Percentiles rank a stretch among this genome's conserved stretches.
These are phyloP conservation scores for Curvularia eragrostidis DNA, from an alignment of 2,329 filamentous ascomycete genomes.

Conservation along the genomic window DNA sequence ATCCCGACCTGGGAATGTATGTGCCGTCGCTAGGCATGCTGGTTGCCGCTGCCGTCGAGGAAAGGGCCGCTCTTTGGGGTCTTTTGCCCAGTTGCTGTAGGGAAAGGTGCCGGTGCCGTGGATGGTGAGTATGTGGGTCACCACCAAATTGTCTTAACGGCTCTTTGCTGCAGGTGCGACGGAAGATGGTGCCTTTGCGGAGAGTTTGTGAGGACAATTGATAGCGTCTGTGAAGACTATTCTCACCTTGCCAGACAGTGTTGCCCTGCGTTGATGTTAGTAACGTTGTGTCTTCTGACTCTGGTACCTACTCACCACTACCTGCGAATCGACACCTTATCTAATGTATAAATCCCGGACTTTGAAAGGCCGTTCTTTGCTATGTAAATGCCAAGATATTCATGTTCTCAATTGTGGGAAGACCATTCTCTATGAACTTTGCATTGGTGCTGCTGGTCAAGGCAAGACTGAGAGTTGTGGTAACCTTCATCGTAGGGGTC, in stretches of 20 bases:
- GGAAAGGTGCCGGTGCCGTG: slow-evolving; percentile 47
- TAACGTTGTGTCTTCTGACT: background rate
- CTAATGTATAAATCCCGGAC: slow-evolving; percentile 42
- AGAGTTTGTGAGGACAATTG: slow-evolving; percentile 35
- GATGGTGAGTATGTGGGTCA: slow-evolving; percentile 38
- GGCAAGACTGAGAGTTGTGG: background rate
- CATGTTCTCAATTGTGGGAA: slow-evolving; percentile 42
- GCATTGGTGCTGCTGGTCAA: background rate
- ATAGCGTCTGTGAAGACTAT: slow-evolving; percentile 42
- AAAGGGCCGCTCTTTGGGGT: slow-evolving; percentile 57
- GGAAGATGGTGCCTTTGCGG: slow-evolving; percentile 30
- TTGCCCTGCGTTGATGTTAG: slow-evolving; percentile 21
- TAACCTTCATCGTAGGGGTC: background rate
- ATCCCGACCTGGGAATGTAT: slow-evolving; percentile 33
- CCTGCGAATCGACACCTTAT: slow-evolving; percentile 50
- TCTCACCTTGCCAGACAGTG: slow-evolving; percentile 26
- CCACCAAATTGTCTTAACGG: slow-evolving; percentile 45
- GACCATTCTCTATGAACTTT: slow-evolving; percentile 36
- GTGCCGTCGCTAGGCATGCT: slow-evolving; percentile 56
- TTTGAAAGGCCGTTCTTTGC: slow-evolving; percentile 31
- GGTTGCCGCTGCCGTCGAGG: slow-evolving; percentile 62
- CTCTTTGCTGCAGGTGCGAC: slow-evolving; percentile 35
- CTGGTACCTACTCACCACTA: slow-evolving; percentile 52
- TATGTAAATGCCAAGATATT: slow-evolving; percentile 38
- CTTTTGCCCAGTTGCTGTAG: slow-evolving; percentile 61